phyloP scores from a whole-genome alignment of 176 grass and related monocot genomes.

The Calamus simplicifolius region DNA sequence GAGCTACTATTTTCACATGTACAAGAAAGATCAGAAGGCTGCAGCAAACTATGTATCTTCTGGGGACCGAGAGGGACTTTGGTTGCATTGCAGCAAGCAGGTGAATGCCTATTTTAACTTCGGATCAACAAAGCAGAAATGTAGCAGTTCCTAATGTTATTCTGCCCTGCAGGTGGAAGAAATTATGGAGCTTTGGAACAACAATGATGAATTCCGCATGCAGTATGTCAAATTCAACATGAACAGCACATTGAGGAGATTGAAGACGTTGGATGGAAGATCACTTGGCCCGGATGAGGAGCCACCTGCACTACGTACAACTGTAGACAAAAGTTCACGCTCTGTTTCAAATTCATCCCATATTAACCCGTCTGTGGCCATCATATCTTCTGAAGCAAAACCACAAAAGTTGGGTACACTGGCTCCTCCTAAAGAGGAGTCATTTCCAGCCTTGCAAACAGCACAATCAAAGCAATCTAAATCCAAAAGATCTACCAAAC shows the following conservation, averaged over 20 bases:
- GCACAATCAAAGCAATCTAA: conserved; percentile 31
- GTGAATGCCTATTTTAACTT: conserved; percentile 26
- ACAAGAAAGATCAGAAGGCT: conserved; percentile 35
- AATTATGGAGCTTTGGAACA: conserved; percentile 64
- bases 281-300: conserved; percentile 65
- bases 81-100: conserved; percentile 57
- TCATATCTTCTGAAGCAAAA: conserved; percentile 20
- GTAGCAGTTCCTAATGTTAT: conserved; percentile 3
- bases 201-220: conserved; percentile 57
- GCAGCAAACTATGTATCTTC: conserved; percentile 4
- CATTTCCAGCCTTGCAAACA: conserved; percentile 34
- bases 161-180: conserved; percentile 46
- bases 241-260: conserved; percentile 64
- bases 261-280: conserved; percentile 76
- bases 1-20: conserved; percentile 69
- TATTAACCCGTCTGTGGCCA: conserved; percentile 2
- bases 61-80: conserved; percentile 35
- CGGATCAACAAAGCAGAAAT: neutral
- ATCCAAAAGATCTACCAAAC: conserved; percentile 30
- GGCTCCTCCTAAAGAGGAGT: conserved; percentile 17
- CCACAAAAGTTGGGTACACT: conserved; percentile 21
- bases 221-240: conserved; percentile 73
- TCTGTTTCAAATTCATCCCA: conserved; percentile 21
- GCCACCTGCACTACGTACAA: conserved; percentile 45
- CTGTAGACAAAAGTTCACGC: conserved; percentile 35